phyloP scores from a whole-genome alignment of 331 rosid genomes.

The Arachis monticola region DNA sequence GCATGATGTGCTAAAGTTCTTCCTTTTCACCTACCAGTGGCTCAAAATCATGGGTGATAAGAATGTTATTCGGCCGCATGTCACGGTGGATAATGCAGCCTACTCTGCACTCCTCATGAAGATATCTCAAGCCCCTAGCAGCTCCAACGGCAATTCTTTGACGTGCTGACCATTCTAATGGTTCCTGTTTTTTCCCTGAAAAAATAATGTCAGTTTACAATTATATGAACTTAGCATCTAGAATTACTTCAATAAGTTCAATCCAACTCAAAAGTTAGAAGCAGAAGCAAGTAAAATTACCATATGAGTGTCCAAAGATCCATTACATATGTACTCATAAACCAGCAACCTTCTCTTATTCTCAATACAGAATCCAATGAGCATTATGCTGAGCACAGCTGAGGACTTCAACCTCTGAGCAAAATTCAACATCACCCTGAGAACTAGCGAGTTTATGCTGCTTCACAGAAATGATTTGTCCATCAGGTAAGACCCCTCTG shows the following conservation, averaged over 20 bases:
- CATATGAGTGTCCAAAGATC: conserved; percentile 85
- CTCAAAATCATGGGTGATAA: conserved; percentile 92
- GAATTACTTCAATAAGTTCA: conserved; percentile 12
- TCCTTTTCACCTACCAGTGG: conserved; percentile 61
- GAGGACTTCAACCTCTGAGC: conserved; percentile 90
- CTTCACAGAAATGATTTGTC: conserved; percentile 88
- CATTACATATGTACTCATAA: conserved; percentile 86
- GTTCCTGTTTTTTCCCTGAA: conserved; percentile 64
- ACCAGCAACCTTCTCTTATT: conserved; percentile 81
- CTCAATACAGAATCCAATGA: conserved; percentile 92
- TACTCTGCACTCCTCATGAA: conserved; percentile 93
- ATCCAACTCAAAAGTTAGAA: conserved; percentile 15
- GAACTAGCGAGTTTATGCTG: conserved; percentile 94
- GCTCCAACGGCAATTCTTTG: conserved; percentile 89
- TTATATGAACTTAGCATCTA: not conserved
- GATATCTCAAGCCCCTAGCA: conserved; percentile 90
- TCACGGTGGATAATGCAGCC: conserved; percentile 96
- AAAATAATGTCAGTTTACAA: conserved; percentile 34
- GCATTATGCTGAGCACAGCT: conserved; percentile 94
- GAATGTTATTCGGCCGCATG: conserved; percentile 95
- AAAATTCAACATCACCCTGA: conserved; percentile 85
- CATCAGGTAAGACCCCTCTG: conserved; percentile 82
- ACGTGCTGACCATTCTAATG: conserved; percentile 83
- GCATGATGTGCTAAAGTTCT: conserved; percentile 6
- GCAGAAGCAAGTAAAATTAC: conserved; percentile 49